Evolutionary conservation across 148 eudicot species (phyloP).

Genomic region (Vaccinium corymbosum): DNA sequence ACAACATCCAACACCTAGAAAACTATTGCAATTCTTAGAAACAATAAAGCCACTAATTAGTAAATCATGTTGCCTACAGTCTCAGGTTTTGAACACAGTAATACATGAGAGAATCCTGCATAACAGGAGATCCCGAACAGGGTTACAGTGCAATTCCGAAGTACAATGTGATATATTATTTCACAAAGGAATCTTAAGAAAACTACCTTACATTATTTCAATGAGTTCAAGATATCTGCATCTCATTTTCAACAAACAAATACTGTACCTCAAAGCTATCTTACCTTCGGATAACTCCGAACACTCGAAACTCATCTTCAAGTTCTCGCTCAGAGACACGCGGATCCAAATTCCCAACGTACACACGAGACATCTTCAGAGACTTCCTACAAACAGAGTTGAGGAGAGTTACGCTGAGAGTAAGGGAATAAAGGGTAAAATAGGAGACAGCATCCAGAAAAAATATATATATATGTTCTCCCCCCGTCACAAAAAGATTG

Average conservation of each 20-base stretch:
- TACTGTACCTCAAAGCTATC: background rate
- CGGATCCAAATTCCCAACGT: constrained; percentile 84
- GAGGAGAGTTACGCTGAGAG: background rate
- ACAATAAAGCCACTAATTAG: background rate
- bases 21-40: background rate
- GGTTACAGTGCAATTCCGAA: background rate
- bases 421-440: background rate
- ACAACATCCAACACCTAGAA: background rate
- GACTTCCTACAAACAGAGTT: background rate
- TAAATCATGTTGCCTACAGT: background rate
- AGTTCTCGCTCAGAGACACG: constrained; percentile 83
- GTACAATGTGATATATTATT: background rate
- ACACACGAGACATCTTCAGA: constrained; percentile 69
- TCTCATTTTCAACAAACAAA: background rate
- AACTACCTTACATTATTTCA: background rate
- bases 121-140: background rate
- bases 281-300: constrained; percentile 80
- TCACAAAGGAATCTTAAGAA: background rate
- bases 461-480: background rate
- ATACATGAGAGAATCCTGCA: background rate
- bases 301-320: constrained; percentile 80
- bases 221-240: background rate
- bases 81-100: background rate
- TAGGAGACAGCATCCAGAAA: background rate
- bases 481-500: no score